Evolutionary conservation across 1,284 basidiomycete species (phyloP), one percentile per base, ranked within the genome.

Genomic region (Singerocomus inundabilis): DNA sequence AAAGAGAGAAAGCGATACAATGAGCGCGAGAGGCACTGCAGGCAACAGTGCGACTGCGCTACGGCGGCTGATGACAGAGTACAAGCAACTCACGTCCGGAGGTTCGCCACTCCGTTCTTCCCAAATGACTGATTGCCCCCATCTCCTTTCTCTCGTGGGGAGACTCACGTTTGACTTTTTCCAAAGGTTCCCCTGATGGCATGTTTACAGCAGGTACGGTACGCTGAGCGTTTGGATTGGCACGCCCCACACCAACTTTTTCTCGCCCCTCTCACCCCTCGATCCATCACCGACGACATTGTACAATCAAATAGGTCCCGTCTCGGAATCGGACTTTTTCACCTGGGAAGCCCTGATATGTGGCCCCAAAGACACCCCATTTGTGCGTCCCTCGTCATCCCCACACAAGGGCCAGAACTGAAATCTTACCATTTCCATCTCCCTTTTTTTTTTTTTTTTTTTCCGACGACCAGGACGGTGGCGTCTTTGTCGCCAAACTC

Each of bases 281-380:
- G 10, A 15, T 4, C 5, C 13, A 24, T 13, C 4, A 37, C 21
- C 35, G 21, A 13, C 33, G 5, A 18, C 31, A 15, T 21, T 12
- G 13, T 25, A n/a, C n/a, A n/a, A n/a, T n/a, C n/a, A n/a, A n/a
- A n/a, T 8, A 85, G 92, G 93, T 0, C 93, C 93, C 38, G 80
- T 98, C 62, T 87, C 88, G 40, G 96, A 99, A 72, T 85, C 89
- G 57, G 93, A 99, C 74, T 95, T 99, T 77, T 93, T 99, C 69
- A 89, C 88, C 56, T 99, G 97, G 97, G 97, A 98, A 72, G 95
- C 95, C 15, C 78, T 99, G 58, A 95, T 99, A 53, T 88, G 85
- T 61, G 97, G 97, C 1, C 97, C 96, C 12, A 93, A 96, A 64
- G 97, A 94, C 57, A 99, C 97, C 37, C 97, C 97, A 1, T 99